Evolutionary conservation across 331 rosid genomes (phyloP).

Genomic region (Rhamnella rubrinervis): DNA sequence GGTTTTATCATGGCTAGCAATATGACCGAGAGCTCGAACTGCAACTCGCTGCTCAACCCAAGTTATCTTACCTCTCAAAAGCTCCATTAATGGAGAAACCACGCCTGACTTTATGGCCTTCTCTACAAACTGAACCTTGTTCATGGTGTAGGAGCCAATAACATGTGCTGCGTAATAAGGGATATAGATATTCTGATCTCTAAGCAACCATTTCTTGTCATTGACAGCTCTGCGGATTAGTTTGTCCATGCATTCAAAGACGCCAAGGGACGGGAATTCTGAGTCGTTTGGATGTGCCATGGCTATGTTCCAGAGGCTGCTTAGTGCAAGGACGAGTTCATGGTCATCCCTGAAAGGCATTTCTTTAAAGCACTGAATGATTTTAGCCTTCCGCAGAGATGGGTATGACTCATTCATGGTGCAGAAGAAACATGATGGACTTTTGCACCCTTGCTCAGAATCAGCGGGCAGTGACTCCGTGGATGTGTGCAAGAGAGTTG

Average conservation of each 20-base stretch:
- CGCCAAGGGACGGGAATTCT: constrained; percentile 65
- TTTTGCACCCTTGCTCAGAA: constrained; percentile 25
- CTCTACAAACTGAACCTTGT: constrained; percentile 43
- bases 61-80: constrained; percentile 56
- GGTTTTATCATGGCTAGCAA: constrained; percentile 49
- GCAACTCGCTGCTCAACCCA: constrained; percentile 85
- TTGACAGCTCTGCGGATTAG: constrained; percentile 53
- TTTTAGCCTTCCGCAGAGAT: constrained; percentile 34
- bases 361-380: constrained; percentile 42
- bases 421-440: constrained; percentile 65
- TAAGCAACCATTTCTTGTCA: constrained; percentile 49
- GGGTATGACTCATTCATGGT: constrained; percentile 51
- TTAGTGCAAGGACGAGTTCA: constrained; percentile 48
- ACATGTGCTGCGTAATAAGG: constrained; percentile 82
- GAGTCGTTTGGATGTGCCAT: constrained; percentile 57
- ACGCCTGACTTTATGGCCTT: constrained; percentile 53
- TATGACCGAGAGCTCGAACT: constrained; percentile 63
- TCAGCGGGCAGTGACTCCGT: constrained; percentile 34
- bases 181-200: constrained; percentile 58
- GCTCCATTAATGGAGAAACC: constrained; percentile 47
- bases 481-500: constrained; percentile 12
- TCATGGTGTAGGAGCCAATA: constrained; percentile 70
- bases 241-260: constrained; percentile 68
- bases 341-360: constrained; percentile 52
- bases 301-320: constrained; percentile 70